Percentiles rank a stretch among this genome's conserved stretches.
Conservation (phyloP, 495 filamentous ascomycete species). For the Neurospora pannonica region DNA sequence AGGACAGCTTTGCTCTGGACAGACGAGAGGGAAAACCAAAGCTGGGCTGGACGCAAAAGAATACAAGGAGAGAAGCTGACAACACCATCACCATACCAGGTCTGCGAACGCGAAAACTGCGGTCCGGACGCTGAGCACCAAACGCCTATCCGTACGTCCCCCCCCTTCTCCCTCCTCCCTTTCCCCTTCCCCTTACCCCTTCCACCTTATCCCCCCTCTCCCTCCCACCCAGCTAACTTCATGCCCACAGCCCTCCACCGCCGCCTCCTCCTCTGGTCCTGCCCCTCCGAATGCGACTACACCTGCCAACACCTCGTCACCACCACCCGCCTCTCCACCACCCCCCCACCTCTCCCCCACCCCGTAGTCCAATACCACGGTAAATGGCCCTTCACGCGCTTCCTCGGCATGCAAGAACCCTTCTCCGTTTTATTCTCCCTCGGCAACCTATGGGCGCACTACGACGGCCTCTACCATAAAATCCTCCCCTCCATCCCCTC, state of each 20-base stretch:
- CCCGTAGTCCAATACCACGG: conserved; percentile 90
- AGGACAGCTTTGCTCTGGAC: no score
- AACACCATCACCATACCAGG: conserved; percentile 33
- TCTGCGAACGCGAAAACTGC: conserved; percentile 78
- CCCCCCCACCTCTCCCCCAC: conserved; percentile 26
- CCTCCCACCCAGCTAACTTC: background rate
- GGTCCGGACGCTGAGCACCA: conserved; percentile 26
- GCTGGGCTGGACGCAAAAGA: background rate
- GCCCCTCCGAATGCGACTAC: conserved; percentile 93
- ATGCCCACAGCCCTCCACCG: conserved; percentile 48
- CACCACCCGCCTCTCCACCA: conserved; percentile 47
- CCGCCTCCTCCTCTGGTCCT: conserved; percentile 67
- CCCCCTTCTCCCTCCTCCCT: no score
- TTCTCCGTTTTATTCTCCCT: conserved; percentile 88
- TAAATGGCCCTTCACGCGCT: conserved; percentile 95
- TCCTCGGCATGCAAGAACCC: conserved; percentile 90
- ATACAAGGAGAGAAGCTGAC: background rate
- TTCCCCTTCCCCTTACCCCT: background rate
- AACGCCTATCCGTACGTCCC: conserved; percentile 44
- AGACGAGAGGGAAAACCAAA: no score
- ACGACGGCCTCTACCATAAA: conserved; percentile 55
- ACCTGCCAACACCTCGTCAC: conserved; percentile 95
- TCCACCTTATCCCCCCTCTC: background rate
- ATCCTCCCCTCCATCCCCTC: conserved; percentile 60
- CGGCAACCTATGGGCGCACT: conserved; percentile 83